phyloP scores from a whole-genome alignment of 305 asterid genomes.

The Solanum aculeatissimum region DNA sequence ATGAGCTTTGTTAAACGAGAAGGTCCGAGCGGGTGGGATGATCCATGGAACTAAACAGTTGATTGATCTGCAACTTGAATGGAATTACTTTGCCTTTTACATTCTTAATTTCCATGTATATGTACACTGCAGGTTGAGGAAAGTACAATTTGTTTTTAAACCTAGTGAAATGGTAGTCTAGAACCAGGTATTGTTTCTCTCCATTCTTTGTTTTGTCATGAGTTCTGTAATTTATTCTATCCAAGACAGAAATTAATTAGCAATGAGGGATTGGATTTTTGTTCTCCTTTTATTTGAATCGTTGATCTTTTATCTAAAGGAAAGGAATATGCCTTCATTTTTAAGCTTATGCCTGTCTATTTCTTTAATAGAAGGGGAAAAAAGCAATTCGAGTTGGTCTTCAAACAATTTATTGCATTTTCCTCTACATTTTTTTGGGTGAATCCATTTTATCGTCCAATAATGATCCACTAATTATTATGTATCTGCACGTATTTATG shows the following conservation, averaged over 20 bases:
- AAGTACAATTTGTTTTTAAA: background rate
- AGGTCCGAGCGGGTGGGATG: slow-evolving; percentile 96
- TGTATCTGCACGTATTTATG: too few relatives aligned
- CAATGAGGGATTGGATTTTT: background rate
- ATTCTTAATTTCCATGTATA: background rate
- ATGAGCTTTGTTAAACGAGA: slow-evolving; percentile 69
- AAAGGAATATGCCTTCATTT: background rate
- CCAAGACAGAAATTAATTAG: background rate
- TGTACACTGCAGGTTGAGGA: background rate
- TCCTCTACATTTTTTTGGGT: too few relatives aligned
- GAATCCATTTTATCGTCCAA: too few relatives aligned
- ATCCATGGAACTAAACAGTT: slow-evolving; percentile 59
- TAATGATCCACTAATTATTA: too few relatives aligned
- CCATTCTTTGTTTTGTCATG: background rate
- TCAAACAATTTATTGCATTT: too few relatives aligned
- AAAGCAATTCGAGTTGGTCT: too few relatives aligned
- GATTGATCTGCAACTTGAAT: background rate
- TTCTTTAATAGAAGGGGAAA: background rate
- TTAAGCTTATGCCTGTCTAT: background rate
- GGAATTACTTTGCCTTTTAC: background rate
- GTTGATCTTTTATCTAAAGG: background rate
- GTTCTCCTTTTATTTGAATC: background rate
- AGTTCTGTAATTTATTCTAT: background rate
- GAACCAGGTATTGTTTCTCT: background rate
- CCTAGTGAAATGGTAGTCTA: background rate